phyloP scores from a whole-genome alignment of 2,329 filamentous ascomycete genomes.

The Epicoccum nigrum region DNA sequence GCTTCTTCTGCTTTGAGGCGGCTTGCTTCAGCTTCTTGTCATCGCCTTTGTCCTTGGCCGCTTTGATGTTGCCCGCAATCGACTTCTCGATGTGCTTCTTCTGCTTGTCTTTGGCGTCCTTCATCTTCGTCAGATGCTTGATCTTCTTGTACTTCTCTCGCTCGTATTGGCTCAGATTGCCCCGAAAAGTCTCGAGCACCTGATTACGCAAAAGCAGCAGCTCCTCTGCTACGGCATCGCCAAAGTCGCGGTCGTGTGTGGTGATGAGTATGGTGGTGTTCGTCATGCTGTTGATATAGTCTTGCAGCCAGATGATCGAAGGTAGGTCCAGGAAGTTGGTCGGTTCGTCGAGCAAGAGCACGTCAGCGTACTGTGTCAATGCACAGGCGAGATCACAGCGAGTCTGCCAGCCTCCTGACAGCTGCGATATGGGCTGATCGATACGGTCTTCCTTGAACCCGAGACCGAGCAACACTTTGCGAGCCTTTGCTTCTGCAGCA shows the following conservation, averaged over 20 bases:
- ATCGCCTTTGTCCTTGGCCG: constrained; percentile 78
- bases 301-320: constrained; percentile 84
- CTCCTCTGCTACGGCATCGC: constrained; percentile 75
- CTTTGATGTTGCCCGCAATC: constrained; percentile 74
- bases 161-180: constrained; percentile 76
- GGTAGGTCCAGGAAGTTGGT: constrained; percentile 86
- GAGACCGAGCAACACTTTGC: constrained; percentile 66
- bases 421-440: constrained; percentile 63
- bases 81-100: constrained; percentile 80
- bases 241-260: constrained; percentile 84
- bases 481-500: constrained; percentile 69
- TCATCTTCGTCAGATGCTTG: constrained; percentile 73
- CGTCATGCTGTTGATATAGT: constrained; percentile 66
- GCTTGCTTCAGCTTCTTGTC: constrained; percentile 87
- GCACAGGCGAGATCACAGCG: constrained; percentile 56
- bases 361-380: constrained; percentile 74
- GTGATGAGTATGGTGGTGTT: constrained; percentile 74
- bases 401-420: constrained; percentile 70
- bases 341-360: constrained; percentile 83
- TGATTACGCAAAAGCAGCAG: constrained; percentile 77
- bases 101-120: constrained; percentile 81
- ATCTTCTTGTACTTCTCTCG: constrained; percentile 70
- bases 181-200: constrained; percentile 74
- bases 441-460: constrained; percentile 72
- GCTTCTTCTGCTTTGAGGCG: constrained; percentile 81